phyloP scores from a whole-genome alignment of 306 rosid species.

The Alnus rubra region DNA sequence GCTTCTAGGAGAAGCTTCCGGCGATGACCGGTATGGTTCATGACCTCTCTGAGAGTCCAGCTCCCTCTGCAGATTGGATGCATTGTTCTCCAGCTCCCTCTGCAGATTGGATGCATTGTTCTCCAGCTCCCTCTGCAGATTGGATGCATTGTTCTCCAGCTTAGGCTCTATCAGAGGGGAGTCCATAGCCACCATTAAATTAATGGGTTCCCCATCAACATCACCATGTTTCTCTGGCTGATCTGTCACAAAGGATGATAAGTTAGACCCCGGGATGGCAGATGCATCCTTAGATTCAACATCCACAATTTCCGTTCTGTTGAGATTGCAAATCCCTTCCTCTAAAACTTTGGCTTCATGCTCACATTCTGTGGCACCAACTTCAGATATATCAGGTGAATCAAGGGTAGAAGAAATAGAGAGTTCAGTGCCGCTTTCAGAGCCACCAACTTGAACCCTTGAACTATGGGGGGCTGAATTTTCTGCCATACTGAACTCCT shows the following conservation, averaged over 20 bases:
- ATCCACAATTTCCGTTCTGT: constrained; percentile 23
- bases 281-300: constrained; percentile 34
- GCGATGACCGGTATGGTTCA: constrained; percentile 50
- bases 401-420: constrained; percentile 87
- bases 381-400: constrained; percentile 77
- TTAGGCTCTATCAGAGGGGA: constrained; percentile 34
- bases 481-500: constrained; percentile 45
- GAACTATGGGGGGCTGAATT: constrained; percentile 47
- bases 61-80: constrained; percentile 42
- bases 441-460: constrained; percentile 54
- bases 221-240: constrained; percentile 44
- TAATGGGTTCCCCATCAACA: constrained; percentile 27
- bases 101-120: constrained; percentile 34
- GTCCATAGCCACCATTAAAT: constrained; percentile 35
- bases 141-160: too few species aligned
- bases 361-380: constrained; percentile 49
- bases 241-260: constrained; percentile 27
- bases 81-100: constrained; percentile 45
- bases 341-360: constrained; percentile 47
- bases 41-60: constrained; percentile 29
- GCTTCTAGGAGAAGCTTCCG: constrained; percentile 82
- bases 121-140: too few species aligned
- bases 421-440: constrained; percentile 83
- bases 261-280: constrained; percentile 28
- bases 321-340: constrained; percentile 45